Evolutionary conservation across 2,329 filamentous ascomycete species (phyloP), one percentile per base, ranked within the genome.

Genomic region (Aspergillus brunneoviolaceus): DNA sequence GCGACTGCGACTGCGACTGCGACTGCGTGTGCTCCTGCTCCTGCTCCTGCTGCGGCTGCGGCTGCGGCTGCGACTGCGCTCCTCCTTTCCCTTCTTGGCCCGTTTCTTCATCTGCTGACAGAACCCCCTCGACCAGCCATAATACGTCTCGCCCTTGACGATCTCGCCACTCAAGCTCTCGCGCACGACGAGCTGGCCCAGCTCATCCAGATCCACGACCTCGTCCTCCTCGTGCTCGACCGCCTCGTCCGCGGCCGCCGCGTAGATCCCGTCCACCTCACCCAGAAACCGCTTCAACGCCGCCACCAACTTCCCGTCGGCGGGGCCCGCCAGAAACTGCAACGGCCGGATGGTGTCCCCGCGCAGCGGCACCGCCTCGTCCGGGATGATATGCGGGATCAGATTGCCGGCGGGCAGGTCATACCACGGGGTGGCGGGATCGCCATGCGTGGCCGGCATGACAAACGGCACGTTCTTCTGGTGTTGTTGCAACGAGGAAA

Each of bases 101-200:
- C 74, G 68, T 62, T 72, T 76, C 75, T 89, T 91, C 89, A 95
- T 95, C 70, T 89, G 90, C 65, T 91, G 82, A 72, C 91, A 96
- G 67, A 96, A 95, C 1, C 81, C 80, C 45, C 85, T 84, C 5
- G 91, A 94, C 92, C 92, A 96, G 62, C 92, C 92, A 71, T 96
- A 96, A 73, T 96, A 96, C 0, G 89, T 91, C 63, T 91, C 87
- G 1, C 87, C 88, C 6, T 82, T 81, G 6, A 87, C 72, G 2
- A 88, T 77, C 2, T 89, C 85, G 0, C 87, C 87, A 0, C 85
- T 89, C n/a, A 85, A 77, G 65, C 88, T 85, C 66, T 92, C 87
- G 2, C 85, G 73, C 19, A 87, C 77, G 55, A 91, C 79, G 16
- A 83, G 77, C 71, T 95, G 89, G 11, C 91, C 92, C 60, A 95